Percentiles rank a stretch among this genome's conserved stretches.
Evolutionary conservation across 2,329 filamentous ascomycete species (phyloP).

Genomic region (Kalmusia sp.): DNA sequence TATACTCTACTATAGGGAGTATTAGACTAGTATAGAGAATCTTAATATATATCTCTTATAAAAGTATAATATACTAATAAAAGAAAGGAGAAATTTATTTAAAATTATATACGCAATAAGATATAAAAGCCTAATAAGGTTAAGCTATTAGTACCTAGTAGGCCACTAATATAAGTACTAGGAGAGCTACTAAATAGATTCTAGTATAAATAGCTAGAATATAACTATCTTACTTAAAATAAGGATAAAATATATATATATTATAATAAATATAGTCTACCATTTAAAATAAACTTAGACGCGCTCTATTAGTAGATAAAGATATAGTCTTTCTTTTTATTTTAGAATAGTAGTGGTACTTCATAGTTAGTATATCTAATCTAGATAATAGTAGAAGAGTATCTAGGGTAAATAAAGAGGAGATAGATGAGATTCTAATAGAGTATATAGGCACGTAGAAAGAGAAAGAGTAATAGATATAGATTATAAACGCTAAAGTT

Average conservation of each 20-base stretch:
- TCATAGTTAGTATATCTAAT: neutral
- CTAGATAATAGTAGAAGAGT: no score
- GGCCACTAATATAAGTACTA: neutral
- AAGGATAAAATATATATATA: neutral
- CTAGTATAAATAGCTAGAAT: neutral
- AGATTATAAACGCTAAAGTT: conserved; percentile 1
- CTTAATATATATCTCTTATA: neutral
- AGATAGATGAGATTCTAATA: no score
- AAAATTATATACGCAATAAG: neutral
- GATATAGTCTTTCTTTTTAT: neutral
- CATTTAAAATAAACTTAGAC: neutral
- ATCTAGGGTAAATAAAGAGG: no score
- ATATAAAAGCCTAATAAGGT: neutral
- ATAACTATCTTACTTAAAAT: neutral
- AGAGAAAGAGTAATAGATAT: neutral
- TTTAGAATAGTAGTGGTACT: neutral
- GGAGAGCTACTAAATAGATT: neutral
- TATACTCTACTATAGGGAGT: neutral
- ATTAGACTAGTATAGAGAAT: neutral
- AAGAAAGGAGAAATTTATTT: neutral
- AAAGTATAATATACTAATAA: neutral
- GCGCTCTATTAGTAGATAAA: neutral
- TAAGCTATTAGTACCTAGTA: neutral
- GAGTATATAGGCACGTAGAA: neutral
- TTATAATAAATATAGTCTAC: neutral